These are phyloP conservation scores for Cyclotella sp. DNA, from an alignment of 108 stramenopile species.

Conservation along the genomic window DNA sequence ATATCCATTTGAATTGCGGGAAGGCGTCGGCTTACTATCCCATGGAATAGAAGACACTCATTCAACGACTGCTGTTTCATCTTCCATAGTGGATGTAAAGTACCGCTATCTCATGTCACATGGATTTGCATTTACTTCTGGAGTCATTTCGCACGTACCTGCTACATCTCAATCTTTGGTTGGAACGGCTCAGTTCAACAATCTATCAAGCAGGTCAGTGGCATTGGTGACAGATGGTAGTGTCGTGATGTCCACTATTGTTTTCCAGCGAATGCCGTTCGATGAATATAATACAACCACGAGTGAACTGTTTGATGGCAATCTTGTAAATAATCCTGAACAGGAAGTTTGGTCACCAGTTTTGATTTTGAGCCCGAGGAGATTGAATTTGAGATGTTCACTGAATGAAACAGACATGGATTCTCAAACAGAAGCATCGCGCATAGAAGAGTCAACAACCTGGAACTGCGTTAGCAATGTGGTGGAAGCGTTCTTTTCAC, in stretches of 20 bases:
- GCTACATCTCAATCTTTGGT: conserved; percentile 59
- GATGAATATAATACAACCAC: conserved; percentile 7
- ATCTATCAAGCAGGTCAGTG: conserved; percentile 56
- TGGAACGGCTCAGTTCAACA: conserved; percentile 49
- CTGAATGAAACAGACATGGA: conserved; percentile 20
- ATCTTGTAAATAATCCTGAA: neutral
- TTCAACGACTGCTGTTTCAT: conserved; percentile 1
- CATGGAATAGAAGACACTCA: conserved; percentile 21
- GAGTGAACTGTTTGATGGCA: neutral
- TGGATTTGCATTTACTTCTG: conserved; percentile 69
- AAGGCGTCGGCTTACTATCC: conserved; percentile 49
- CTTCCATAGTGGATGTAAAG: conserved; percentile 43
- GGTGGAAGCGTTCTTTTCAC: conserved; percentile 65
- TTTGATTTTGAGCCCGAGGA: conserved; percentile 51
- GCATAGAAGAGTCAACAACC: neutral
- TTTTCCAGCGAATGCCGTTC: conserved; percentile 51
- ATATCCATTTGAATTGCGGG: conserved; percentile 47
- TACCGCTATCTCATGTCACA: conserved; percentile 53
- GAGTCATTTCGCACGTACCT: conserved; percentile 60
- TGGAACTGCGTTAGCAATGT: conserved; percentile 66
- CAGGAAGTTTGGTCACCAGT: conserved; percentile 55
- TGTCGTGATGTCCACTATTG: conserved; percentile 52
- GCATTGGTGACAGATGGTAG: conserved; percentile 61
- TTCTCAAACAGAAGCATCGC: neutral
- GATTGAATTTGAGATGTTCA: conserved; percentile 59